Base-by-base conservation (phyloP, 768 basidiomycete genomes). In the Coprinopsis strossmayeri region DNA sequence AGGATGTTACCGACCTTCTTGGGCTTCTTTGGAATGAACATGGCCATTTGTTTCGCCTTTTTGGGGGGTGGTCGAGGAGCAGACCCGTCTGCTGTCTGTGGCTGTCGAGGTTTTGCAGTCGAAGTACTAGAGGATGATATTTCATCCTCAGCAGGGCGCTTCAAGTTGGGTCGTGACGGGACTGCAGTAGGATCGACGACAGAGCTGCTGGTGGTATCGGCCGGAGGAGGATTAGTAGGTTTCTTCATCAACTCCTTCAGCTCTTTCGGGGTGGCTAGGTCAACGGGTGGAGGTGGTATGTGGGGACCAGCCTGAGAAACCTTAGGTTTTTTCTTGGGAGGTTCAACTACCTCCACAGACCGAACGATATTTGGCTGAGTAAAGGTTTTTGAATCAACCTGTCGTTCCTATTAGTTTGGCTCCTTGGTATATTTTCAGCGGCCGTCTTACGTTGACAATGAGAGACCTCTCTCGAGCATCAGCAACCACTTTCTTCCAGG, bases 401-500 rank as follows among this genome's bases (percentile, higher is more conserved):
- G 45, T 15, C 5, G 27, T 27, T 28, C n/a, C 17, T 44, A 17
- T 44, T 21, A 37, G 18, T 18, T 49, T 52, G 17, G 27, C 27
- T 12, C 37, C 35, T 17, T 30, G 17, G 21, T 28, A 7, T 40
- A 9, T 26, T 3, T 34, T 28, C 15, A 50, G n/a, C 26, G 24
- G 24, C 21, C 13, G 5, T 61, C 74, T 59, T 59, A 92, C 92
- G 54, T 85, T 77, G 7, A 81, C 62, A 21, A 94, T 62, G 28
- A 78, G 68, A 9, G 73, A 71, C 46, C 91, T 75, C 11, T 74
- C 81, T 71, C 5, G 49, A 28, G 94, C 91, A 60, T 97, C 85
- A 17, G 69, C 63, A 21, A 96, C 74, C 39, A 96, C 93, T 24
- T 72, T 68, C 50, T 72, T 74, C 94, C 94, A 97, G 11, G 72